Base-by-base conservation (phyloP, 1,139 yeast genomes). In the Suhomyces maxii region DNA sequence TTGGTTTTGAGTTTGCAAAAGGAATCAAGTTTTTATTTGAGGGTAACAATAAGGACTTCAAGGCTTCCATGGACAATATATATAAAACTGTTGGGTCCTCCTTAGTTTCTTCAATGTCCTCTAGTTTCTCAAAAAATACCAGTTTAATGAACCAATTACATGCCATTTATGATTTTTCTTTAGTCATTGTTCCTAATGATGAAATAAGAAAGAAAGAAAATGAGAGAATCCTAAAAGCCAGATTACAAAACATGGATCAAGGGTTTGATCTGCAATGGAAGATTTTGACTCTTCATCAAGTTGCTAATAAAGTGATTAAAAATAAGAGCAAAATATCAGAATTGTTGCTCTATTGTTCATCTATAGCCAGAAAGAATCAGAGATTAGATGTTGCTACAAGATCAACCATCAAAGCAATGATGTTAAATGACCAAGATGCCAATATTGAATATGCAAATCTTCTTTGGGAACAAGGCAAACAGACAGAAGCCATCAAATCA, bases 401-500 rank as follows among this genome's bases (percentile, higher is more conserved):
- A 37, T 78, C 85, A 5, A 80, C 89, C 28, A 82, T 91, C 64
- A 79, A 80, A 46, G 93, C 96, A 0, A 73, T 83, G 64, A 73
- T 76, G 5, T 60, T 77, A 12, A 60, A 68, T 36, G 71, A 76
- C 34, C 72, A 73, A 31, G 71, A 75, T 25, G 89, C 95, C 1
- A 84, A 83, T 49, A 72, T 86, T 36, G 97, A 90, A 61, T 87
- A 88, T 63, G 89, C 98, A 0, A 84, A 88, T 48, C 73, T 95
- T 8, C 65, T 90, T 41, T 93, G 99, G 98, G 85, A 83, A 1
- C 90, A 89, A 60, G 97, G 96, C 1, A 95, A 89, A 52, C 90
- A 84, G 52, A 81, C 93, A 14, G 86, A 90, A 55, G 99, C 99
- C 0, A 76, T 93, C 36, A 82, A 86, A 44, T 76, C 83, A 8